Evolutionary conservation across 257 asterid species (phyloP).

Genomic region (Hygrophila difformis): DNA sequence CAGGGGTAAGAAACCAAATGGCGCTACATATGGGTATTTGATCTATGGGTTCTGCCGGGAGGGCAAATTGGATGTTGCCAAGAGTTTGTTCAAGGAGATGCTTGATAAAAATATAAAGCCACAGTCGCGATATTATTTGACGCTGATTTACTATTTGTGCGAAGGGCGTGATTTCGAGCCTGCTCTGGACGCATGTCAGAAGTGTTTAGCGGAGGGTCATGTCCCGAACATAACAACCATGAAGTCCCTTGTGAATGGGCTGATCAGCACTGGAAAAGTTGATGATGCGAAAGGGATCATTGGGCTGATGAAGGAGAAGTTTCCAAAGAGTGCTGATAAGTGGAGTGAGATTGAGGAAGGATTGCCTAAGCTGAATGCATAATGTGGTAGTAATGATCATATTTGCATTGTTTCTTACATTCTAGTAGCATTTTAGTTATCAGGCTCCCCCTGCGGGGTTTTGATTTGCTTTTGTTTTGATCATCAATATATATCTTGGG

Average conservation of each 20-base stretch:
- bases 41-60: conserved; percentile 63
- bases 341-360: conserved; percentile 86
- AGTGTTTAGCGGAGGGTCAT: conserved; percentile 51
- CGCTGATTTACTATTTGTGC: conserved; percentile 51
- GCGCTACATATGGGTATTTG: conserved; percentile 43
- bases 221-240: conserved; percentile 59
- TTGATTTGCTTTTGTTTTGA: no score
- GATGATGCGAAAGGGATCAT: conserved; percentile 69
- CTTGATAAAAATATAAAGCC: conserved; percentile 32
- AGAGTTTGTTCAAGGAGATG: conserved; percentile 51
- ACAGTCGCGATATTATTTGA: conserved; percentile 45
- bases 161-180: conserved; percentile 52
- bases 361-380: conserved; percentile 15
- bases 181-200: conserved; percentile 46
- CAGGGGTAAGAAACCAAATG: conserved; percentile 47
- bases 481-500: no score
- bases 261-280: conserved; percentile 47
- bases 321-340: conserved; percentile 43
- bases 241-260: conserved; percentile 82
- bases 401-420: no score
- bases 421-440: no score
- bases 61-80: conserved; percentile 53
- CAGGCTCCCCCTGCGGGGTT: no score
- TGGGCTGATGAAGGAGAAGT: conserved; percentile 61
- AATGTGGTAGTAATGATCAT: no score